Conservation (phyloP, 2,329 filamentous ascomycete genomes). For the Escovopsis sp. region DNA sequence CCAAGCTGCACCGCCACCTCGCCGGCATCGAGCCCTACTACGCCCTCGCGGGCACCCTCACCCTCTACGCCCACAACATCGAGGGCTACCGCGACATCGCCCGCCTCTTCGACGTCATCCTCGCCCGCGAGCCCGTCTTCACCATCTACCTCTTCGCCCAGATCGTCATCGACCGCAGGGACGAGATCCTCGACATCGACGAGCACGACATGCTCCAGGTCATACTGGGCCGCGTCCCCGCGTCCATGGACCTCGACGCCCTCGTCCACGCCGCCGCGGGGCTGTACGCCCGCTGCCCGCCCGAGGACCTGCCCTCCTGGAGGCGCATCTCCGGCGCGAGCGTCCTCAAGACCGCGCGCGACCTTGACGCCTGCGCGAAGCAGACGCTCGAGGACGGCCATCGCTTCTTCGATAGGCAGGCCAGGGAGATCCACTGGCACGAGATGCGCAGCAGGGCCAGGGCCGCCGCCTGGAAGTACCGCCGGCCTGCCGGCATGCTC, state of each 20-base stretch:
- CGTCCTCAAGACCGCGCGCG: slow-evolving; percentile 68
- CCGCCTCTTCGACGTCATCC: slow-evolving; percentile 79
- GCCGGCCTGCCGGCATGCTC: slow-evolving; percentile 44
- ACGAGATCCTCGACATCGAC: slow-evolving; percentile 79
- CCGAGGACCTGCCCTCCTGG: slow-evolving; percentile 59
- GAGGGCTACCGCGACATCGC: slow-evolving; percentile 79
- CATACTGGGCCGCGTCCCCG: slow-evolving; percentile 72
- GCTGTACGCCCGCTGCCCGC: slow-evolving; percentile 54
- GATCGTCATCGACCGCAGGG: slow-evolving; percentile 65
- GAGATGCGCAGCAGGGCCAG: slow-evolving; percentile 28
- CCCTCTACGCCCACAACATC: slow-evolving; percentile 93
- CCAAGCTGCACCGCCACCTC: slow-evolving; percentile 58
- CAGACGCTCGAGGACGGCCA: slow-evolving; percentile 53
- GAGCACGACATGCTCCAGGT: slow-evolving; percentile 89
- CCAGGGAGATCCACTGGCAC: slow-evolving; percentile 50
- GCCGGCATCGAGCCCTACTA: slow-evolving; percentile 73
- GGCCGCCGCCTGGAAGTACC: slow-evolving; percentile 43
- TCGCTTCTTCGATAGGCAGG: slow-evolving; percentile 53
- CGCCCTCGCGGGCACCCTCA: slow-evolving; percentile 81
- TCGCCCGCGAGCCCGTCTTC: slow-evolving; percentile 77
- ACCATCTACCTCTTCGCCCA: slow-evolving; percentile 84
- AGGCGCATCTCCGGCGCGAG: slow-evolving; percentile 55
- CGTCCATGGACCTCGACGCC: slow-evolving; percentile 62
- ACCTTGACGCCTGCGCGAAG: slow-evolving; percentile 28
- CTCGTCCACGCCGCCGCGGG: slow-evolving; percentile 51